Percentiles rank a stretch among this genome's conserved stretches.
Conservation (phyloP, 768 basidiomycete species). For the Mycena polygramma region DNA sequence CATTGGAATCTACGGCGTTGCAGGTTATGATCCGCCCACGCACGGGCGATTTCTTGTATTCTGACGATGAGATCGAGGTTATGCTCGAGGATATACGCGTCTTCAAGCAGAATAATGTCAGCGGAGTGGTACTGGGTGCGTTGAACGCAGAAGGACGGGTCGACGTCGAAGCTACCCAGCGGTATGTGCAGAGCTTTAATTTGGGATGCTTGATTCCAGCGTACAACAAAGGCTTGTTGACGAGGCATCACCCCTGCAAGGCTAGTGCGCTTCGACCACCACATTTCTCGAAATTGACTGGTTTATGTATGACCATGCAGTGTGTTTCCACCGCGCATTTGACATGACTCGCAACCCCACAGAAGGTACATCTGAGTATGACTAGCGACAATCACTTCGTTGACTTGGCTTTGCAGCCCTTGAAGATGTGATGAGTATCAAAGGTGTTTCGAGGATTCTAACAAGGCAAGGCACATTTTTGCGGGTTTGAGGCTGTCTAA, state of each 20-base stretch:
- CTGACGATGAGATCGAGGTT: slow-evolving; percentile 71
- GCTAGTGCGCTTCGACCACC: slow-evolving; percentile 8
- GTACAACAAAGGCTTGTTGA: slow-evolving; percentile 35
- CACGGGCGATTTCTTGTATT: slow-evolving; percentile 84
- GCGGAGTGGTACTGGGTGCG: slow-evolving; percentile 77
- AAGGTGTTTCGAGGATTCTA: slow-evolving; percentile 79
- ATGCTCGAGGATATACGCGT: slow-evolving; percentile 80
- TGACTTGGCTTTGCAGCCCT: slow-evolving; percentile 49
- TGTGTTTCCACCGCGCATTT: slow-evolving; percentile 49
- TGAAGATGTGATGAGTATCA: slow-evolving; percentile 64
- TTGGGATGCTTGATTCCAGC: background rate
- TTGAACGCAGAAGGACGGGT: slow-evolving; percentile 69
- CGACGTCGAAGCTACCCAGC: slow-evolving; percentile 69
- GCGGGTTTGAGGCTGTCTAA: background rate
- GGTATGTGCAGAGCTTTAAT: slow-evolving; percentile 51
- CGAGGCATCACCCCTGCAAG: slow-evolving; percentile 40
- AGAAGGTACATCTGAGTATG: slow-evolving; percentile 60
- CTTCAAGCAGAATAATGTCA: slow-evolving; percentile 69
- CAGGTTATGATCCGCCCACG: slow-evolving; percentile 88
- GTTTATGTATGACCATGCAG: slow-evolving; percentile 17
- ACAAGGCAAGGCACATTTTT: slow-evolving; percentile 68
- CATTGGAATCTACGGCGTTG: slow-evolving; percentile 16
- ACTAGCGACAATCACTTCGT: slow-evolving; percentile 12
- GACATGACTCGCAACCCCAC: slow-evolving; percentile 68
- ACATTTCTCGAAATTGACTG: background rate